Evolutionary conservation across 495 filamentous ascomycete species (phyloP), one percentile per base, ranked within the genome.

Genomic region (Aspergillus saccharolyticus): DNA sequence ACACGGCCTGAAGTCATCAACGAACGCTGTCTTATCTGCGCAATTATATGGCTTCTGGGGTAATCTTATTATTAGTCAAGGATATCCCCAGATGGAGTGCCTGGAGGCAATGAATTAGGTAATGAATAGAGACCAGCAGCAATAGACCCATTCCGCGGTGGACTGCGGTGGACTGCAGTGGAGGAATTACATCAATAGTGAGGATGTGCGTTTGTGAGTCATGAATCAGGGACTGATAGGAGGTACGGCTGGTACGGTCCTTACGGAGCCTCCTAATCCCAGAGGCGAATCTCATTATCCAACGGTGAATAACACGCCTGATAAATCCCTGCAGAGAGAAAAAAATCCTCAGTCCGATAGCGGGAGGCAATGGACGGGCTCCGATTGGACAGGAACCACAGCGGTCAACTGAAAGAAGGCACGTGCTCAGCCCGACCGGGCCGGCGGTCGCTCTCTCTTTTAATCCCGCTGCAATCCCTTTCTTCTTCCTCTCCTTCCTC

Each of bases 361-460:
- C 58, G 58, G 52, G 45, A 55, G 6, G 20, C 43, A 65, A 60
- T 64, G 21, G 50, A 55, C 53, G 58, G 33, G 45, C 53, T 48
- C 47, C 70, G 61, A 76, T 76, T 76, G 70, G 71, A 58, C 22
- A 14, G 4, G 1, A 28, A 12, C n/a, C 22, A 42, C 54, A 48
- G 49, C 63, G 66, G 68, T 69, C 69, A 71, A 70, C 68, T 65
- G 56, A 19, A 3, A 3, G 33, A 7, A 22, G 52, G 54, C 71
- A 72, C 70, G 69, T 71, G 72, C 60, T 55, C 59, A 39, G 33
- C 48, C 58, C 58, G 61, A 68, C 52, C 72, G 67, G 70, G 60
- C 60, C 56, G 55, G 69, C 60, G 53, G 51, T 66, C 64, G 59
- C 62, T 55, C 55, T 55, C 57, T 54, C 57, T 54, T 54, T 65